phyloP scores from a whole-genome alignment of 108 stramenopile species.

The Chaetoceros tenuissimus region DNA sequence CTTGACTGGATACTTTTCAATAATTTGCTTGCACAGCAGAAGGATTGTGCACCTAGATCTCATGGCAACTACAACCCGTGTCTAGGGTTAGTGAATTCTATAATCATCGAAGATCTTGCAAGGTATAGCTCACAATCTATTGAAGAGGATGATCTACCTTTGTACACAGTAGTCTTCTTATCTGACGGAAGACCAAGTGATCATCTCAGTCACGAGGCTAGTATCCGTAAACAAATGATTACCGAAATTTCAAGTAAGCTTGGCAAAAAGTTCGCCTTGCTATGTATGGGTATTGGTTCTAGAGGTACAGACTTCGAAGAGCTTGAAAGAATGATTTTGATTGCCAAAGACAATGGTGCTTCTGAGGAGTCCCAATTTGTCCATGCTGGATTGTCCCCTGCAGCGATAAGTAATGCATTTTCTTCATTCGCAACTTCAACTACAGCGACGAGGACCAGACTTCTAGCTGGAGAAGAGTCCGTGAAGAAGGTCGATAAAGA shows the following conservation, averaged over 20 bases:
- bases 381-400: conserved; percentile 32
- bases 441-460: conserved; percentile 27
- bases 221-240: conserved; percentile 8
- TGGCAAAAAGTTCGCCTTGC: conserved; percentile 17
- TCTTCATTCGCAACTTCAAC: conserved; percentile 26
- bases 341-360: conserved; percentile 11
- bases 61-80: conserved; percentile 35
- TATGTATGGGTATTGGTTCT: conserved; percentile 28
- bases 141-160: conserved; percentile 29
- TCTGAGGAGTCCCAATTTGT: conserved; percentile 15
- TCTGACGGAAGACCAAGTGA: conserved; percentile 30
- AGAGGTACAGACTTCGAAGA: conserved; percentile 17
- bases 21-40: conserved; percentile 25
- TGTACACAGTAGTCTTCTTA: conserved; percentile 21
- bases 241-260: conserved; percentile 13
- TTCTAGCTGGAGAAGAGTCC: conserved; percentile 9
- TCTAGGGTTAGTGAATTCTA: conserved; percentile 8
- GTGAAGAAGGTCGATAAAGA: conserved; percentile 17
- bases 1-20: conserved; percentile 60
- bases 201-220: conserved; percentile 1
- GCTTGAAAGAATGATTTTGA: conserved; percentile 11
- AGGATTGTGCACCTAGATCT: conserved; percentile 14
- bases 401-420: conserved; percentile 20
- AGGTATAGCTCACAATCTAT: conserved; percentile 10
- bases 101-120: conserved; percentile 13